Evolutionary conservation across 1,139 yeast genomes (phyloP).

Genomic region (Eremothecium sinecaudum): DNA sequence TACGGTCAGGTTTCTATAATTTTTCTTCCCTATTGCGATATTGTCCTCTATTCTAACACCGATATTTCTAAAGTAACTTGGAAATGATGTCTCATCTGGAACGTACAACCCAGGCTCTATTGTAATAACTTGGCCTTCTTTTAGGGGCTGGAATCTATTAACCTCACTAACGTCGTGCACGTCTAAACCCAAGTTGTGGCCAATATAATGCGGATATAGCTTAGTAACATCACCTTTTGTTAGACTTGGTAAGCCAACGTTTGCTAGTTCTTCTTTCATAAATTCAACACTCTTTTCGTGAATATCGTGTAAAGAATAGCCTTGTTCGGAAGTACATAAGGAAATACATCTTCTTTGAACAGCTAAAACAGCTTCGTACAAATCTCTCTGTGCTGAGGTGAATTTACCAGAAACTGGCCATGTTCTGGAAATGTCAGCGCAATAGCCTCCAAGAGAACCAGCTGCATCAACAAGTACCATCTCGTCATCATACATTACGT

Average conservation of each 20-base stretch:
- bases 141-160: conserved; percentile 43
- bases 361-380: conserved; percentile 78
- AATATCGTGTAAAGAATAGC: conserved; percentile 58
- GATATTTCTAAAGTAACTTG: conserved; percentile 72
- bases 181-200: conserved; percentile 90
- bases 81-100: conserved; percentile 61
- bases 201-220: conserved; percentile 88
- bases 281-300: conserved; percentile 58
- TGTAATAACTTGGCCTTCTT: conserved; percentile 69
- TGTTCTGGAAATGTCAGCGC: conserved; percentile 90
- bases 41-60: conserved; percentile 96
- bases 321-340: conserved; percentile 41
- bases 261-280: conserved; percentile 55
- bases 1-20: conserved; percentile 56
- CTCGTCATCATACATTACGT: conserved; percentile 61
- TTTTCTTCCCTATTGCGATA: conserved; percentile 58
- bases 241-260: conserved; percentile 55
- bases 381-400: conserved; percentile 66
- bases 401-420: conserved; percentile 85
- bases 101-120: conserved; percentile 93
- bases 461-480: conserved; percentile 93
- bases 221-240: conserved; percentile 45
- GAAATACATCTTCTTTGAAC: conserved; percentile 75
- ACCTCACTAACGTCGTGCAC: conserved; percentile 73
- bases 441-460: conserved; percentile 87